Base-by-base conservation (phyloP, 768 basidiomycete species). In the Agrocybe chaxingu region DNA sequence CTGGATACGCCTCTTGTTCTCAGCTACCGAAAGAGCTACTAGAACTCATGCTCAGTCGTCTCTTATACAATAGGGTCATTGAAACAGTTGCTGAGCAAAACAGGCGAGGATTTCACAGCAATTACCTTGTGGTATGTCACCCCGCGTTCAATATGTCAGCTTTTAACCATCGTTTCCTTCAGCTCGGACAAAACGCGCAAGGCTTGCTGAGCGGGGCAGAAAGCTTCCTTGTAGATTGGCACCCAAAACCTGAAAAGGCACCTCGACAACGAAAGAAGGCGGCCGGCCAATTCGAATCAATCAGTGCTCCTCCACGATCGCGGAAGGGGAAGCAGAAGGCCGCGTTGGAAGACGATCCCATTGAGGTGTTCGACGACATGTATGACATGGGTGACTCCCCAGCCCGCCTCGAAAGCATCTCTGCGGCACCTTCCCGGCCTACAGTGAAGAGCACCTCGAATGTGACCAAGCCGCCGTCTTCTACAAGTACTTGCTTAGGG, bases 11-110 rank as follows among this genome's bases (percentile, higher is more conserved):
- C 0, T 72, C 72, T 1, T 81, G 82, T 30, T 73, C 73, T 56
- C 58, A 75, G 8, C 56, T 85, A 38, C 65, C 72, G 2, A 68
- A 71, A 4, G 78, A 80, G 34, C 74, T 87, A 38, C 57, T 81
- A 8, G 91, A 93, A 41, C 75, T 85, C 7, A 71, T 91, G 52
- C 74, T 92, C 57, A 76, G 77, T 55, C 73, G 74, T 19, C 72
- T 92, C 10, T 54, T 77, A 16, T 69, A 71, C 24, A 66, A 79
- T 49, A 74, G 80, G 4, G 71, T 78, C 12, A 64, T 92, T 36
- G 56, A 58, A 4, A 70, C 71, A 41, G 72, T 77, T 42, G 73
- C 78, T n/a, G 66, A 75, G 31, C 66, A 67, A 13, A 75, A 72
- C 48, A 58, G 59, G 0, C 62, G 64, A n/a, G 78, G 80, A 8